Percentiles rank a stretch among this genome's conserved stretches.
These are phyloP conservation scores for Cercospora zeina DNA, from an alignment of 2,329 filamentous ascomycete genomes.

Conservation along the genomic window DNA sequence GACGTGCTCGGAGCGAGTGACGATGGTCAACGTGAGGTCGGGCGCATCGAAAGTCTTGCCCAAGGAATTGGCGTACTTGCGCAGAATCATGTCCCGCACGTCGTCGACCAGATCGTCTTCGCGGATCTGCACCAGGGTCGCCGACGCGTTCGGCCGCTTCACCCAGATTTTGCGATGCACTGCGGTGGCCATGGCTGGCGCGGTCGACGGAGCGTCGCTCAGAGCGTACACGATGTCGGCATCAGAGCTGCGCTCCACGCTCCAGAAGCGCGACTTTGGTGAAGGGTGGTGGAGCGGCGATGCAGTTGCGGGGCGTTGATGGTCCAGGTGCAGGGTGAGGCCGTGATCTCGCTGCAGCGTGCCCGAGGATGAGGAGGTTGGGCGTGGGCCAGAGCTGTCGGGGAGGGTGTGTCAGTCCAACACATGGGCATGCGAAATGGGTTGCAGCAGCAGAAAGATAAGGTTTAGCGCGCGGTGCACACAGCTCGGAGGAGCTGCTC, in stretches of 20 bases:
- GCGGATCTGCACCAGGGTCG: slow-evolving; percentile 80
- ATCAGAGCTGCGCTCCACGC: slow-evolving; percentile 45
- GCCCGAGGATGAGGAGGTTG: slow-evolving; percentile 9
- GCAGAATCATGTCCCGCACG: slow-evolving; percentile 85
- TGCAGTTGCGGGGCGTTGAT: not conserved
- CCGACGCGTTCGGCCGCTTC: slow-evolving; percentile 78
- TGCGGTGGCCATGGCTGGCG: slow-evolving; percentile 27
- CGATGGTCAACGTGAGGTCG: slow-evolving; percentile 78
- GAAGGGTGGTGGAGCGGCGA: slow-evolving; percentile 27
- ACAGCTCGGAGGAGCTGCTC: slow-evolving; percentile 16
- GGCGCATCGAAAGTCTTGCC: slow-evolving; percentile 87
- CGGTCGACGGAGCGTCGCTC: slow-evolving; percentile 43
- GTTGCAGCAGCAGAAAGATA: slow-evolving; percentile 4
- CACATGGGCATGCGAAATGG: not conserved
- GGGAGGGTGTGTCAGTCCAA: slow-evolving; percentile 1
- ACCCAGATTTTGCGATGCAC: slow-evolving; percentile 89
- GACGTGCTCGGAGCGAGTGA: slow-evolving; percentile 55
- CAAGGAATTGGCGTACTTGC: slow-evolving; percentile 91
- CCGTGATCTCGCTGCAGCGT: slow-evolving; percentile 8
- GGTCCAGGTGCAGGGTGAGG: not conserved
- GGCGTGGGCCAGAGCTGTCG: slow-evolving; percentile 15
- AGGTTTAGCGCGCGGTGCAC: slow-evolving; percentile 18
- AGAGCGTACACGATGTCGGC: slow-evolving; percentile 54
- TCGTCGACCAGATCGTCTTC: slow-evolving; percentile 94
- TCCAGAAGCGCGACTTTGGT: slow-evolving; percentile 44